Evolutionary conservation across 495 filamentous ascomycete species (phyloP).

Genomic region (Aspergillus taichungensis): DNA sequence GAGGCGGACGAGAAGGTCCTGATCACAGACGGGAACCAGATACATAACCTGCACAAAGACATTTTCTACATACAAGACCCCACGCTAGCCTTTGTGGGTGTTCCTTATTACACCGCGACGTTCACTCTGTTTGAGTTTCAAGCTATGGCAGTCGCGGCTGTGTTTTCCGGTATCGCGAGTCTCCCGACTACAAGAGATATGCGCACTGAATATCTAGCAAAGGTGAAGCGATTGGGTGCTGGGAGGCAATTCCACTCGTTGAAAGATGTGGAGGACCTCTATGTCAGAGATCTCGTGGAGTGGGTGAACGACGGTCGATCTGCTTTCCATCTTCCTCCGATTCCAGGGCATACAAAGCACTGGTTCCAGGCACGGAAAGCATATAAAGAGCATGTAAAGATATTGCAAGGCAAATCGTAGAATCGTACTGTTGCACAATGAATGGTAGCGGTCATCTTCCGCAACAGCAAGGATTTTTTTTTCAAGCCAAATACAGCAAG

Average conservation of each 20-base stretch:
- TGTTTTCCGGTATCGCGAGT: conserved; percentile 42
- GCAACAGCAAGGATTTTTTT: too few relatives aligned
- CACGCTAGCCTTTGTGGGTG: conserved; percentile 51
- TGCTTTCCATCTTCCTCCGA: conserved; percentile 15
- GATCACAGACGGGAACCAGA: conserved; percentile 53
- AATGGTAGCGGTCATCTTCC: too few relatives aligned
- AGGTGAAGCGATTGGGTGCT: conserved; percentile 33
- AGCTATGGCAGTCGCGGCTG: conserved; percentile 47
- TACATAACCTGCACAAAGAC: conserved; percentile 61
- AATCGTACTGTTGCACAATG: too few relatives aligned
- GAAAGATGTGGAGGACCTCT: conserved; percentile 42
- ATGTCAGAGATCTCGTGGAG: conserved; percentile 43
- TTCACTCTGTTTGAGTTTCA: conserved; percentile 62
- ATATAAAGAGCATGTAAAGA: conserved; percentile 18
- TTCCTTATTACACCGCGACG: conserved; percentile 51
- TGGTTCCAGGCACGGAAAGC: conserved; percentile 32
- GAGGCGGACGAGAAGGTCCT: conserved; percentile 42
- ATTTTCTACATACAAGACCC: conserved; percentile 61
- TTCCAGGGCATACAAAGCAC: conserved; percentile 37
- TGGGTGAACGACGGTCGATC: conserved; percentile 43
- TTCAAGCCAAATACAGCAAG: too few relatives aligned
- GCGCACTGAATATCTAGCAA: conserved; percentile 42
- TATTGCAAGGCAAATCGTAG: too few relatives aligned
- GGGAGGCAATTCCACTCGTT: conserved; percentile 49
- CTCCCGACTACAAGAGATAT: conserved; percentile 42